Evolutionary conservation across 148 eudicot genomes (phyloP), one percentile per base, ranked within the genome.

Genomic region (Fallopia convolvulus): DNA sequence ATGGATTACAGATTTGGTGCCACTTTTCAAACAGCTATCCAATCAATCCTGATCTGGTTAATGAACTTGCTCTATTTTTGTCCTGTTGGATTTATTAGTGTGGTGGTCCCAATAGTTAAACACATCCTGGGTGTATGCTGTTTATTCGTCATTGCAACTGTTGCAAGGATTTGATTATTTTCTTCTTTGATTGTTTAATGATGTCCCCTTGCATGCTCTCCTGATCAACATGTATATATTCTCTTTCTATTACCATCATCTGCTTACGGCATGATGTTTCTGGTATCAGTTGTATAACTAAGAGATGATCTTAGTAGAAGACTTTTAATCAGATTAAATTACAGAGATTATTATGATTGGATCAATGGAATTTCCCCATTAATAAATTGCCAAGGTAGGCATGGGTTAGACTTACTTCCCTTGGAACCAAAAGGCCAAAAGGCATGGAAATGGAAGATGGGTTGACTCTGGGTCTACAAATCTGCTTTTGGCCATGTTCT

Each of bases 271-370:
- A 52, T 17, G n/a, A 52, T 52, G 56, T 15, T 52, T 52, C n/a
- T 4, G 3, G n/a, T 52, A 52, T 17, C 6, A 52, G 56, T n/a
- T 52, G 3, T n/a, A 52, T 52, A 52, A 14, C n/a, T 52, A 52
- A 52, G 56, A 52, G 56, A 15, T 52, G 56, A 52, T 52, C 56
- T 52, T 17, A 52, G n/a, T 52, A 20, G 3, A 58, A 20, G 30
- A 23, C 65, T 32, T n/a, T 21, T 20, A 21, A 53, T 53, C 6
- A 53, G 17, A 53, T 53, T 17, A 0, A 17, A 58, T 58, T 58
- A 58, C 65, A 50, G 8, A 50, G n/a, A 50, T 56, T n/a, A 56
- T 58, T n/a, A 56, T 58, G 65, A 58, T 58, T 58, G 32, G 65
- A 58, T 58, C 30, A 20, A 58, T 23, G 12, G 1, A 21, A 58